Evolutionary conservation across 2,329 filamentous ascomycete species (phyloP).

Genomic region (Aspergillus sp.): DNA sequence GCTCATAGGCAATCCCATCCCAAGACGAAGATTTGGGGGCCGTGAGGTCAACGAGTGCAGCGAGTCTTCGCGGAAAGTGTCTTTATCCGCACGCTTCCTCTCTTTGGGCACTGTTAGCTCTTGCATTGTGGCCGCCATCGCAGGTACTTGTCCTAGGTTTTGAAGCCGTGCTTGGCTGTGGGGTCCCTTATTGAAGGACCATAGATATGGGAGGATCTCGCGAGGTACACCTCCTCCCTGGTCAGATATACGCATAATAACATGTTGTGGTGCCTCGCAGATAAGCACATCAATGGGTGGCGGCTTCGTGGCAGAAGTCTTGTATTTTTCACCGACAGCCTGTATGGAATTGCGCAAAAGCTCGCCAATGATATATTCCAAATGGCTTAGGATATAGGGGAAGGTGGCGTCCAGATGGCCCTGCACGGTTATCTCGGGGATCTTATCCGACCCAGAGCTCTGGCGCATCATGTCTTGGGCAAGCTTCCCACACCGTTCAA

Average conservation of each 20-base stretch:
- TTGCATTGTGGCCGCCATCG: constrained; percentile 89
- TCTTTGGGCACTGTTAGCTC: constrained; percentile 58
- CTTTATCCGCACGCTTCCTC: constrained; percentile 25
- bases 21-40: constrained; percentile 79
- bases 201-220: constrained; percentile 81
- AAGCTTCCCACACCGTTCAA: constrained; percentile 74
- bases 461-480: constrained; percentile 69
- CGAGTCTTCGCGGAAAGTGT: constrained; percentile 55
- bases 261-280: constrained; percentile 88
- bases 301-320: constrained; percentile 46
- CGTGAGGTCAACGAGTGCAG: constrained; percentile 75
- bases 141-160: constrained; percentile 81
- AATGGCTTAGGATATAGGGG: constrained; percentile 90
- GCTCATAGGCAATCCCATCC: constrained; percentile 90
- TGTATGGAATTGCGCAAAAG: constrained; percentile 92
- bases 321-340: constrained; percentile 74
- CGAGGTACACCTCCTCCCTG: constrained; percentile 87
- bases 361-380: constrained; percentile 97
- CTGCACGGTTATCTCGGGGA: constrained; percentile 77
- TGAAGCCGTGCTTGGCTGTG: constrained; percentile 71
- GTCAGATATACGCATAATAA: constrained; percentile 94
- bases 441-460: constrained; percentile 65
- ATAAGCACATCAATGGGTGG: constrained; percentile 91
- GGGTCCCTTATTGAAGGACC: constrained; percentile 95
- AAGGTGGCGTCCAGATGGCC: constrained; percentile 89